A percentile compares a stretch with the other conserved stretches of the same genome.
These are phyloP conservation scores for Monosporascus sp. DNA, from an alignment of 2,329 filamentous ascomycete genomes.

Conservation along the genomic window DNA sequence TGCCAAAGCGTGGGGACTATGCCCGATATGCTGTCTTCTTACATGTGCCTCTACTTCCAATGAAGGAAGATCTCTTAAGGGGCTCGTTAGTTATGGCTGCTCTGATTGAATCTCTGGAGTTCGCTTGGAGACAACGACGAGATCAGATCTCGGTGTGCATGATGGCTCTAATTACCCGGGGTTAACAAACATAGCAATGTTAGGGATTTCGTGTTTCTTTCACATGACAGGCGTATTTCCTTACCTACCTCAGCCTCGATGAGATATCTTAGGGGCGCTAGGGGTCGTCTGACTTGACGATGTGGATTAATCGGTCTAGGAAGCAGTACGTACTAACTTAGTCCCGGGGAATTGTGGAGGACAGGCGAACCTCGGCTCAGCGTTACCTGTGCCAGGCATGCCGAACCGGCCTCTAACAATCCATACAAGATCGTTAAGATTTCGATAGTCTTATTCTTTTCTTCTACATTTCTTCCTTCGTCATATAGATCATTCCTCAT, in stretches of 20 bases:
- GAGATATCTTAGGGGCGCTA: neutral
- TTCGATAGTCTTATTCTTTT: neutral
- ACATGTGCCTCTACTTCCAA: slow-evolving; percentile 1
- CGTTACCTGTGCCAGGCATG: neutral
- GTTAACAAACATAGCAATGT: no score
- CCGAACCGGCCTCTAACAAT: neutral
- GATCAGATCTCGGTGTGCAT: no score
- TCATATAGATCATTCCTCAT: neutral
- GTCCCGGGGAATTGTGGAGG: neutral
- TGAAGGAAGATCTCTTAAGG: neutral
- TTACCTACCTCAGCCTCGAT: neutral
- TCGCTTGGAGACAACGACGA: neutral
- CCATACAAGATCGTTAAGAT: neutral
- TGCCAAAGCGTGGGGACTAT: neutral
- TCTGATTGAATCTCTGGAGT: neutral
- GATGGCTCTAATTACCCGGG: no score
- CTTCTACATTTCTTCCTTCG: neutral
- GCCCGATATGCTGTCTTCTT: slow-evolving; percentile 1
- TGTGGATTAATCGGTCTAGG: neutral
- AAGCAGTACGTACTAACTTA: neutral
- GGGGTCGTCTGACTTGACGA: neutral
- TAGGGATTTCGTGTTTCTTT: no score
- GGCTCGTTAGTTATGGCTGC: neutral
- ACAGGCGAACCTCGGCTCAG: neutral
- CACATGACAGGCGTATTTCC: no score